A percentile compares a stretch with the other conserved stretches of the same genome.
Conservation (phyloP, 257 asterid genomes). For the Nicotiana undulata region DNA sequence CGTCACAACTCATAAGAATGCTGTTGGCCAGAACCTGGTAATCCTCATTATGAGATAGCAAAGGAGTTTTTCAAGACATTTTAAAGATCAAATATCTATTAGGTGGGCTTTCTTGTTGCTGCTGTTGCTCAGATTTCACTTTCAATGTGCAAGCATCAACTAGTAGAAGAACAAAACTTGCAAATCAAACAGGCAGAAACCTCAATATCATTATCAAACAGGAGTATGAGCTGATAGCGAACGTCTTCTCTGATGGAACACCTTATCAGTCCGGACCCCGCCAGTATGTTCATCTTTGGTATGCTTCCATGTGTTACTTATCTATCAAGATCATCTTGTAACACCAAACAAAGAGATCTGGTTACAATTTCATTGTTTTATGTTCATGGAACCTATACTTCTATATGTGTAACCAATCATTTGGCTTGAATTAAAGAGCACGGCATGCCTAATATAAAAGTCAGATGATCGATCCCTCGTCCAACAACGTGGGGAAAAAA, state of each 20-base stretch:
- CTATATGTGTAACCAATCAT: not conserved
- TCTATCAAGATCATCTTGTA: not conserved
- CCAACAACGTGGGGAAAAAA: not conserved
- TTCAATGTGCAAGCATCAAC: not conserved
- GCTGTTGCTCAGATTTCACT: not conserved
- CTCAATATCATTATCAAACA: conserved; percentile 30
- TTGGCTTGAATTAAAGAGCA: not conserved
- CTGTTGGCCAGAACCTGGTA: too few species aligned
- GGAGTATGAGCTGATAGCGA: conserved; percentile 43
- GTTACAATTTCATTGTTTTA: not conserved
- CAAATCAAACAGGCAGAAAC: conserved; percentile 37
- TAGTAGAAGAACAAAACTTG: conserved; percentile 25
- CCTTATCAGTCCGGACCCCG: conserved; percentile 21
- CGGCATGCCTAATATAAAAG: not conserved
- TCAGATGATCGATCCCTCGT: not conserved
- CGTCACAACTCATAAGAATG: too few species aligned
- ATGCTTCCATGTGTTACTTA: conserved; percentile 23
- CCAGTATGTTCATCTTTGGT: conserved; percentile 29
- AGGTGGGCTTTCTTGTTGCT: not conserved
- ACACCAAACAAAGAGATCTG: not conserved
- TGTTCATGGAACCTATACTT: not conserved
- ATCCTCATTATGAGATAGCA: too few species aligned
- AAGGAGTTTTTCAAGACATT: too few species aligned
- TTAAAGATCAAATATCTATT: not conserved
- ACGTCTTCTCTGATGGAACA: conserved; percentile 37